These are phyloP conservation scores for Harrya chromipes DNA, from an alignment of 768 basidiomycete species.

Conservation along the genomic window DNA sequence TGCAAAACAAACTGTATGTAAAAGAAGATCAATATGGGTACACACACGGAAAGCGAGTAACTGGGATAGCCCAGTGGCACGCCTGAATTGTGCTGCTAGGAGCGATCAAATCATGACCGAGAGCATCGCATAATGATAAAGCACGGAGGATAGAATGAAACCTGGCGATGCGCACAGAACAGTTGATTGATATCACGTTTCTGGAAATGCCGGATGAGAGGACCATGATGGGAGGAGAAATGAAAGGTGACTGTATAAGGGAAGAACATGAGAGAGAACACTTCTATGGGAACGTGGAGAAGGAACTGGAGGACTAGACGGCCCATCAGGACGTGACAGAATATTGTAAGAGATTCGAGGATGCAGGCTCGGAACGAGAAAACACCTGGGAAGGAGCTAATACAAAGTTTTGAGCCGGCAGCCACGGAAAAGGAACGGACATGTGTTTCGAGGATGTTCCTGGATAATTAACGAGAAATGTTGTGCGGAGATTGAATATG, in stretches of 20 bases:
- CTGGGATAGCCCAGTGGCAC: conserved; percentile 14
- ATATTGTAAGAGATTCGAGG: too few species aligned
- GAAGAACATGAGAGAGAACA: too few species aligned
- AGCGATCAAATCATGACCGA: conserved; percentile 30
- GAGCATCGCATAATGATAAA: conserved; percentile 29
- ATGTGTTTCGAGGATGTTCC: conserved; percentile 23
- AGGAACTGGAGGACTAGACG: background rate
- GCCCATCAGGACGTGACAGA: too few species aligned
- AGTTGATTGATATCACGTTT: conserved; percentile 32
- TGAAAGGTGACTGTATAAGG: conserved; percentile 18
- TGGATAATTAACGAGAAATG: conserved; percentile 29
- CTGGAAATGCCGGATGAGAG: conserved; percentile 28
- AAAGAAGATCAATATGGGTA: conserved; percentile 25
- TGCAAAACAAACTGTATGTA: conserved; percentile 24
- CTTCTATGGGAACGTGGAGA: conserved; percentile 23
- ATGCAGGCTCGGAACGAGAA: background rate
- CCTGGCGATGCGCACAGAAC: conserved; percentile 31
- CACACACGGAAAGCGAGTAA: conserved; percentile 23
- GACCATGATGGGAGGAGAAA: background rate
- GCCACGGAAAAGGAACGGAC: conserved; percentile 7
- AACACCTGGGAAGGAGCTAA: background rate
- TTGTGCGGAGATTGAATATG: conserved; percentile 33
- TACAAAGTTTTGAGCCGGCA: conserved; percentile 17
- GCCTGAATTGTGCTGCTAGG: conserved; percentile 22
- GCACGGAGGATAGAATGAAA: conserved; percentile 20